Conservation (phyloP, 495 filamentous ascomycete species). For the Penicillium manginii region DNA sequence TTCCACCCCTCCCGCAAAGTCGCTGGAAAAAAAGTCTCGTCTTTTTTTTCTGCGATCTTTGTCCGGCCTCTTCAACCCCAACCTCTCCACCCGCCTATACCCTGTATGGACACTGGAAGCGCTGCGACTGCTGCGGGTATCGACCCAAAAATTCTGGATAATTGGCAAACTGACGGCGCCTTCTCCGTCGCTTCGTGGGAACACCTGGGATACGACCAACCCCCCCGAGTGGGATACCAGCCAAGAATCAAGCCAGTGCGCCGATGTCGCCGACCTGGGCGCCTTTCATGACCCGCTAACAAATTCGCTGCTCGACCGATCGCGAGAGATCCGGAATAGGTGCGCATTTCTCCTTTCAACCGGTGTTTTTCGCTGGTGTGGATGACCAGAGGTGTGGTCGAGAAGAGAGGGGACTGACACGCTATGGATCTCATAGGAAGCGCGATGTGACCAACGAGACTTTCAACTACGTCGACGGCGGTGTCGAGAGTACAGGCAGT, state of each 20-base stretch:
- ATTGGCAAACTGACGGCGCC: slow-evolving; percentile 45
- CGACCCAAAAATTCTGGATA: slow-evolving; percentile 54
- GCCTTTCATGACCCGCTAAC: slow-evolving; percentile 37
- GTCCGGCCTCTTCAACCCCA: slow-evolving; percentile 14
- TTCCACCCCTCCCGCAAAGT: slow-evolving; percentile 9
- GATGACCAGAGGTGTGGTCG: slow-evolving; percentile 16
- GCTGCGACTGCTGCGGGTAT: slow-evolving; percentile 49
- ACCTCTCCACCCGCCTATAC: slow-evolving; percentile 17
- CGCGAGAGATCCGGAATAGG: slow-evolving; percentile 33
- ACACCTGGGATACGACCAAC: slow-evolving; percentile 43
- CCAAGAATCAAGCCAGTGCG: slow-evolving; percentile 48
- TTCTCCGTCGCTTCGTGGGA: slow-evolving; percentile 49
- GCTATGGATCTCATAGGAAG: slow-evolving; percentile 22
- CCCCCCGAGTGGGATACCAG: slow-evolving; percentile 49
- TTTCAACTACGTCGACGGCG: slow-evolving; percentile 36
- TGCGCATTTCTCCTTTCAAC: background rate
- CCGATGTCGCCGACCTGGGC: slow-evolving; percentile 43
- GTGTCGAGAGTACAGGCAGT: slow-evolving; percentile 41
- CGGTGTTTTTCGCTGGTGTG: slow-evolving; percentile 15
- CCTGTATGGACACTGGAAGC: slow-evolving; percentile 54
- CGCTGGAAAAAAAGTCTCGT: slow-evolving; percentile 15
- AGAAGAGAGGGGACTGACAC: slow-evolving; percentile 1
- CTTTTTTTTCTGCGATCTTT: slow-evolving; percentile 28
- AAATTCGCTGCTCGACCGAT: slow-evolving; percentile 30
- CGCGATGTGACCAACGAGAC: slow-evolving; percentile 38